Percentiles rank a stretch among this genome's conserved stretches.
These are phyloP conservation scores for Malassezia dermatis DNA, from an alignment of 1,284 basidiomycete species.

Conservation along the genomic window DNA sequence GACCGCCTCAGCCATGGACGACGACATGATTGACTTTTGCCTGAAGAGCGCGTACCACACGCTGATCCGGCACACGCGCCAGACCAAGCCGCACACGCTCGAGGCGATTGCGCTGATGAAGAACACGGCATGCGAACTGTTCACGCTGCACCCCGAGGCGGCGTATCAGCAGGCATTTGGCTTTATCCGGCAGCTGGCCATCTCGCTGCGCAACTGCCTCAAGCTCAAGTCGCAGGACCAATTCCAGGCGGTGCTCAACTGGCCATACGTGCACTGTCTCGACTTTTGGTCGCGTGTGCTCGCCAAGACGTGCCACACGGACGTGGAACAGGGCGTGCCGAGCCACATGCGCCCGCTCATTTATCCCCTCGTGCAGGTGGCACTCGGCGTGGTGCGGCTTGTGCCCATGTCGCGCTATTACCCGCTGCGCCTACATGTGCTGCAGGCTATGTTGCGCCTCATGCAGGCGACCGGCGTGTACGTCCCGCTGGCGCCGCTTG, in stretches of 20 bases:
- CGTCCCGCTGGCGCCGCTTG: conserved; percentile 72
- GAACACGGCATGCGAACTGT: conserved; percentile 87
- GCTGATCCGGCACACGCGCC: conserved; percentile 69
- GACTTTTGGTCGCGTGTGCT: conserved; percentile 88
- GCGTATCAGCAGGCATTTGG: conserved; percentile 88
- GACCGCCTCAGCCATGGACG: conserved; percentile 68
- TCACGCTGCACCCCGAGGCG: conserved; percentile 59
- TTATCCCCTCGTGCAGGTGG: conserved; percentile 89
- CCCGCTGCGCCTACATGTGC: conserved; percentile 66
- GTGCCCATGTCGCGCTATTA: conserved; percentile 70
- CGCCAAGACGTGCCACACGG: conserved; percentile 29
- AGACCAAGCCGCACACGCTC: conserved; percentile 72
- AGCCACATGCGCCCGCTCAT: conserved; percentile 77
- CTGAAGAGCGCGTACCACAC: conserved; percentile 81
- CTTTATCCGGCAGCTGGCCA: conserved; percentile 90
- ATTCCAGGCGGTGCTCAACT: conserved; percentile 56
- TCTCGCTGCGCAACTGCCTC: conserved; percentile 81
- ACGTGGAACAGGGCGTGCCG: conserved; percentile 49
- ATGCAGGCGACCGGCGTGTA: conserved; percentile 71
- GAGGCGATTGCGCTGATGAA: conserved; percentile 97
- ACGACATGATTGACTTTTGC: conserved; percentile 70
- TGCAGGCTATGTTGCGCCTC: conserved; percentile 63
- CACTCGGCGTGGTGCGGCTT: conserved; percentile 83
- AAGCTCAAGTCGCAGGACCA: conserved; percentile 59
- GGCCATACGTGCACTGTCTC: conserved; percentile 91